Conservation (phyloP, 257 asterid species). For the Craterostigma plantagineum region DNA sequence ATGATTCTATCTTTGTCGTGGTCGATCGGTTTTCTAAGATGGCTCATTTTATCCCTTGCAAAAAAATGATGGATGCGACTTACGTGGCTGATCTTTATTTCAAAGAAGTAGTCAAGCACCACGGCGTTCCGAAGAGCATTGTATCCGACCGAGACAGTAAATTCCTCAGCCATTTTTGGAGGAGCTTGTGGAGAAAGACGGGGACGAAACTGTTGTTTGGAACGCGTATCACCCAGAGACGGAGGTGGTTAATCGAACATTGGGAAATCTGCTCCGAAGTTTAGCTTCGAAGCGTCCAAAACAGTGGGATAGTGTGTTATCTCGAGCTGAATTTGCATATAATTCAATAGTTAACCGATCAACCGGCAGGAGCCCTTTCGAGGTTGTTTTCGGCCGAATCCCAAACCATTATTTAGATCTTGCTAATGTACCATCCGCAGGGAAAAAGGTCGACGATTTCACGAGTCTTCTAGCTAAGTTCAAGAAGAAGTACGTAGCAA, state of each 20-base stretch:
- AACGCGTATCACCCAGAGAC: too few species aligned
- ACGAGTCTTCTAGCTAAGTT: background rate
- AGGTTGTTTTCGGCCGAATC: background rate
- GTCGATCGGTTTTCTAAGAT: too few species aligned
- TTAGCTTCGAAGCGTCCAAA: background rate
- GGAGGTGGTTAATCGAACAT: too few species aligned
- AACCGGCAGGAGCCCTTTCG: too few species aligned
- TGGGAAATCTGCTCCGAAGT: background rate
- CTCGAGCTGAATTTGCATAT: background rate
- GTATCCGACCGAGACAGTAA: background rate
- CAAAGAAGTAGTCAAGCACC: background rate
- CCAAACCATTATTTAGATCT: background rate
- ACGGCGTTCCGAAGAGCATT: background rate
- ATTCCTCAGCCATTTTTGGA: too few species aligned
- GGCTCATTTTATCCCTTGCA: too few species aligned
- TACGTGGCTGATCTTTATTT: background rate
- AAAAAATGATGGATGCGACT: too few species aligned
- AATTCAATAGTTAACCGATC: too few species aligned
- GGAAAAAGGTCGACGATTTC: background rate
- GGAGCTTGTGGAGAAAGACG: background rate
- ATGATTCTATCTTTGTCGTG: too few species aligned
- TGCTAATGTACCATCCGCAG: background rate
- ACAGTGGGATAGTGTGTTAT: background rate
- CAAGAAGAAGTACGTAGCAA: background rate
- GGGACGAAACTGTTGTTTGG: background rate